phyloP scores from a whole-genome alignment of 2,329 filamentous ascomycete species.

The Aureobasidium zeae region DNA sequence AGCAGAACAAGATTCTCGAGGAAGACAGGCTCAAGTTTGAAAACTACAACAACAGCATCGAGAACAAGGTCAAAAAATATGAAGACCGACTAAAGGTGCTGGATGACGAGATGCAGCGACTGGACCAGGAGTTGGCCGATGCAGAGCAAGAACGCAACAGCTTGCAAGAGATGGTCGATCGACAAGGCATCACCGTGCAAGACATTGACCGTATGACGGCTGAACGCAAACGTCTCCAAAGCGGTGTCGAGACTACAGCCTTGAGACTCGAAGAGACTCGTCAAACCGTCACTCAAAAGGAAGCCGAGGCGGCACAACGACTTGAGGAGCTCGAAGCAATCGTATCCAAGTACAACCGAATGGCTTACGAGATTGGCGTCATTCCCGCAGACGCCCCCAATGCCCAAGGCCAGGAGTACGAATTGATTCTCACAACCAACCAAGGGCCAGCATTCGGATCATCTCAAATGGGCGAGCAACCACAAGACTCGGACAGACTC shows the following conservation, averaged over 20 bases:
- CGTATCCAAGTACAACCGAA: constrained; percentile 84
- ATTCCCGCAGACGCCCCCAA: constrained; percentile 79
- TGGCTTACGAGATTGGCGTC: constrained; percentile 86
- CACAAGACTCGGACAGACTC: constrained; percentile 58
- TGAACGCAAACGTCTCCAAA: constrained; percentile 87
- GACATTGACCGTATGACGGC: constrained; percentile 99
- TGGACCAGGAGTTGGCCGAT: constrained; percentile 63
- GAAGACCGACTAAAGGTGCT: constrained; percentile 69
- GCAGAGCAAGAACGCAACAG: constrained; percentile 72
- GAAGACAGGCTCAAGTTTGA: constrained; percentile 94
- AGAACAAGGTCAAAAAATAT: constrained; percentile 82
- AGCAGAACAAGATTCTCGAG: constrained; percentile 86
- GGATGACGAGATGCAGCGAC: constrained; percentile 77
- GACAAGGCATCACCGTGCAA: constrained; percentile 89
- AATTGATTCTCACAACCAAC: constrained; percentile 74
- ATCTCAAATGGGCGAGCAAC: constrained; percentile 37
- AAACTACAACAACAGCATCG: constrained; percentile 78
- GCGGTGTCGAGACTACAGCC: constrained; percentile 68
- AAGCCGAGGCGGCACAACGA: constrained; percentile 73
- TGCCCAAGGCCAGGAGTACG: constrained; percentile 75
- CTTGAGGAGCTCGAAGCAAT: constrained; percentile 87
- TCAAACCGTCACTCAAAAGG: constrained; percentile 72
- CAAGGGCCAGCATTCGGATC: constrained; percentile 63
- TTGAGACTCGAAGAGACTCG: constrained; percentile 76
- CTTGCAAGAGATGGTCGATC: constrained; percentile 79